phyloP scores from a whole-genome alignment of 164 flowering plant genomes.

The Stephania japonica region DNA sequence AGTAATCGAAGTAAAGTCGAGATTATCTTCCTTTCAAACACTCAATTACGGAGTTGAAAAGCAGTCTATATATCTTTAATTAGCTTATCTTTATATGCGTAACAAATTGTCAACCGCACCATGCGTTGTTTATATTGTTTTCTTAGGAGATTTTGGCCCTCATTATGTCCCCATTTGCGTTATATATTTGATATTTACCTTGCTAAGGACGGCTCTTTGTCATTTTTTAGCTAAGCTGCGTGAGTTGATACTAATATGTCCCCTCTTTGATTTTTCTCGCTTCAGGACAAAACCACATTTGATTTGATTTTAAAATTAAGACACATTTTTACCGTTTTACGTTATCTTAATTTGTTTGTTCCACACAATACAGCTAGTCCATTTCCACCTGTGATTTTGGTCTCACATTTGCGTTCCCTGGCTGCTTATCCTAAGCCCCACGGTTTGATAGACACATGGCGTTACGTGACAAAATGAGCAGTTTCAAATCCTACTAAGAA shows the following conservation, averaged over 20 bases:
- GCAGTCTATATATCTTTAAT: neutral
- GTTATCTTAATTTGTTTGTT: neutral
- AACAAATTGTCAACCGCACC: neutral
- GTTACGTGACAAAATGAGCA: neutral
- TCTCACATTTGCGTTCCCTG: neutral
- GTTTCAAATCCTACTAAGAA: neutral
- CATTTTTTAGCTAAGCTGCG: neutral
- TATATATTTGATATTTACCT: neutral
- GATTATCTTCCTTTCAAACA: neutral
- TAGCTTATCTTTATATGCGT: no score
- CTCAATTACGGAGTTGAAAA: neutral
- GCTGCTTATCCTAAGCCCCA: neutral
- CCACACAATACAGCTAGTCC: neutral
- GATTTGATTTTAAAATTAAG: neutral
- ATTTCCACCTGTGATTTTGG: neutral
- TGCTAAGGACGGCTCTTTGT: neutral
- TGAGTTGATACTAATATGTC: neutral
- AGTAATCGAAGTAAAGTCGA: neutral
- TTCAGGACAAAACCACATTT: neutral
- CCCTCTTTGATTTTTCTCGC: neutral
- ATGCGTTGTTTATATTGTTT: neutral
- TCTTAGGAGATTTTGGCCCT: neutral
- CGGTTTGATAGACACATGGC: neutral
- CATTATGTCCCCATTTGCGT: neutral
- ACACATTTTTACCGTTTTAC: neutral